Base-by-base conservation (phyloP, 2,329 filamentous ascomycete genomes). In the Aspergillus sp. region DNA sequence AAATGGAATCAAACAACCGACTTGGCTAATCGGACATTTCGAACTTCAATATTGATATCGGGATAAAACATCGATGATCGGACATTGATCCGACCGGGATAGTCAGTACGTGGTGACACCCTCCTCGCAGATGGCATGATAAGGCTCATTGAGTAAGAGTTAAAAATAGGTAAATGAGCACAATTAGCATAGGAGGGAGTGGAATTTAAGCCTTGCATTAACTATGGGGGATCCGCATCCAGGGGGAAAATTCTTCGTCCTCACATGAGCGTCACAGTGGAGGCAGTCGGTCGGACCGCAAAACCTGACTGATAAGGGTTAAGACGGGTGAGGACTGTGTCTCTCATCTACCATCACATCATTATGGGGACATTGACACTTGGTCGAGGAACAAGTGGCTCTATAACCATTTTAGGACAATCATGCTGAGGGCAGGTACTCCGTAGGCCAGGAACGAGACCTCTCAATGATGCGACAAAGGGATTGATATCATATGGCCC, bases 181-280 rank as follows among this genome's bases (percentile, higher is more conserved):
- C 22, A 22, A 22, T 22, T 4, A 22, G 5, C 5, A 22, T 22
- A 22, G 22, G 36, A 40, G 36, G 9, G 3, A 30, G 26, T 30
- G 26, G 10, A 11, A 30, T 30, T 30, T 30, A 30, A 30, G 26
- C 26, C 26, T 30, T 30, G 26, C 26, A 30, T 30, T 9, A 8
- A 30, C 26, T 30, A 30, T 30, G 26, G 35, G 35, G 35, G 35
- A 38, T 38, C 14, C 14, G 35, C 14, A 38, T 30, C 26, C 26
- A 38, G 35, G 35, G 35, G 35, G 11, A 45, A 45, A 33, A 45
- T 7, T 22, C 22, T 30, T 33, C 54, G 55, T 48, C 45, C 40
- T 42, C 40, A 42, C 40, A 42, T 42, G 40, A 42, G 40, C 40
- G 40, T 19, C 17, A n/a, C 19, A 22, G 40, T 19, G 40, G 19